phyloP scores from a whole-genome alignment of 257 asterid genomes.

The Solanum sitiens region DNA sequence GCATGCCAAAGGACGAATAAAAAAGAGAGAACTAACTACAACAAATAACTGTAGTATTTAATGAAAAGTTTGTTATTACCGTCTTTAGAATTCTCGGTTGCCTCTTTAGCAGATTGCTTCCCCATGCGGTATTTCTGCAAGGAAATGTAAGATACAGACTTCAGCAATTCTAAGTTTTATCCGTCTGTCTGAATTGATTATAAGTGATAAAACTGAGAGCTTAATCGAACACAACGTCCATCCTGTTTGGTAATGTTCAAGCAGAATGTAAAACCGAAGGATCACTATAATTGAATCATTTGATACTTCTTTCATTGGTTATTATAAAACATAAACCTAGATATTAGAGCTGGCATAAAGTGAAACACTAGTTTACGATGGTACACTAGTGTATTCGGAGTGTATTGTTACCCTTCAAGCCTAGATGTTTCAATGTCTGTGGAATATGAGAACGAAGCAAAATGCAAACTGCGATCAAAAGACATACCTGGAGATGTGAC shows the following conservation, averaged over 20 bases:
- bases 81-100: constrained; percentile 72
- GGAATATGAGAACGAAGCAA: background rate
- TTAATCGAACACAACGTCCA: background rate
- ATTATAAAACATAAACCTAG: background rate
- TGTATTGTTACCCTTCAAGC: background rate
- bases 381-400: background rate
- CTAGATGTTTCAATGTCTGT: background rate
- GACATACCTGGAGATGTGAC: constrained; percentile 87
- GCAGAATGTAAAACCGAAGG: background rate
- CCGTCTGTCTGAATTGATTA: background rate
- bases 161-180: background rate
- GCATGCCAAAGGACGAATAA: background rate
- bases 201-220: background rate
- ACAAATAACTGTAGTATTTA: background rate
- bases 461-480: background rate
- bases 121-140: constrained; percentile 88
- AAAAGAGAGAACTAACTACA: background rate
- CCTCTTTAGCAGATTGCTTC: constrained; percentile 64
- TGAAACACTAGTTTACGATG: background rate
- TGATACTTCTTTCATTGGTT: background rate
- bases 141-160: background rate
- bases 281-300: background rate
- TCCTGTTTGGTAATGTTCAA: background rate
- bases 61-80: constrained; percentile 25
- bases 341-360: background rate